A percentile compares a stretch with the other conserved stretches of the same genome.
Evolutionary conservation across 768 basidiomycete genomes (phyloP).

Genomic region (Cyclocybe cylindracea): DNA sequence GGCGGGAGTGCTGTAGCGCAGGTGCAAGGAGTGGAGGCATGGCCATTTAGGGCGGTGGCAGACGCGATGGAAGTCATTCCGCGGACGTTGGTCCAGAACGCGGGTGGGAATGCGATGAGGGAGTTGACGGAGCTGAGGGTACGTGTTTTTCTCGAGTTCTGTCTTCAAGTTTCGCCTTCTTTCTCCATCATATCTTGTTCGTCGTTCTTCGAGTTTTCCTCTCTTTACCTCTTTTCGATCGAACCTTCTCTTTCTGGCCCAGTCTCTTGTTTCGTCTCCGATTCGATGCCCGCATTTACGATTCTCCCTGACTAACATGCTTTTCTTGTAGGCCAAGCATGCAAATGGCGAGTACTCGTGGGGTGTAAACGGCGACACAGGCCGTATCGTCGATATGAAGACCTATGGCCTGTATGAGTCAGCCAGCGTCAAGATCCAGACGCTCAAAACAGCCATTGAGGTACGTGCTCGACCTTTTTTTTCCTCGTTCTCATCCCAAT

Average conservation of each 20-base stretch:
- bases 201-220: background rate
- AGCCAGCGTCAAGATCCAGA: conserved; percentile 95
- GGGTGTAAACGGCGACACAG: conserved; percentile 96
- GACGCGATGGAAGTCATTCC: conserved; percentile 99
- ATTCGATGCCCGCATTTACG: background rate
- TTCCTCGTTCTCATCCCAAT: no score
- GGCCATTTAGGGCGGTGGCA: conserved; percentile 89
- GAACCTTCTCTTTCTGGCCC: background rate
- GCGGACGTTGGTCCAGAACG: conserved; percentile 91
- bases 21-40: conserved; percentile 62
- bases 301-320: background rate
- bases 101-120: conserved; percentile 92
- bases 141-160: conserved; percentile 23
- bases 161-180: no score
- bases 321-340: conserved; percentile 78
- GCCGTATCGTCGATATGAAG: conserved; percentile 96
- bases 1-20: conserved; percentile 54
- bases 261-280: background rate
- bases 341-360: conserved; percentile 88
- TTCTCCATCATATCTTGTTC: no score
- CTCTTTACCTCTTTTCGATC: background rate
- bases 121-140: conserved; percentile 92
- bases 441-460: conserved; percentile 96
- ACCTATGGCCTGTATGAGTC: conserved; percentile 92
- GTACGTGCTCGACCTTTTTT: conserved; percentile 29